Evolutionary conservation across 768 basidiomycete genomes (phyloP), one percentile per base, ranked within the genome.

Genomic region (Strobilomyces dryophilus): DNA sequence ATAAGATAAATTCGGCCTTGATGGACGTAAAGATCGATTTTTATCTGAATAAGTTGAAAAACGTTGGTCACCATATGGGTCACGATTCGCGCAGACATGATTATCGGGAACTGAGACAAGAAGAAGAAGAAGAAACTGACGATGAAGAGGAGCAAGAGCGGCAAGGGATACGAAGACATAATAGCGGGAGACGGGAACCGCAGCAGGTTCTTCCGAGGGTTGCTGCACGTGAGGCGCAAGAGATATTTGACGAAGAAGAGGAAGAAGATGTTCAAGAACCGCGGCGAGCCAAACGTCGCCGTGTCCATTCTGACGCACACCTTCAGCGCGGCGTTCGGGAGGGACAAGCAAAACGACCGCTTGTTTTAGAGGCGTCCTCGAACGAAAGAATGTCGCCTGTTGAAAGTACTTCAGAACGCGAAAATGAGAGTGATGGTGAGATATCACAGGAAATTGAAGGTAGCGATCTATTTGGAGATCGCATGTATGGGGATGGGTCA

Each of bases 11-110:
- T 50, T 45, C 69, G 17, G 53, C 9, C 0, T 27, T 53, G 8
- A 80, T 81, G 57, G 73, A 85, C 53, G 43, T 3, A n/a, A 57
- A 59, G 5, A 82, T 85, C 31, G 59, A 55, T 26, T 43, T 27
- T 45, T 74, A 76, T 52, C 34, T 60, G 4, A 18, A 40, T 1
- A 26, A 4, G n/a, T 37, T 71, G 26, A 39, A 53, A 18, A 4
- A 3, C 15, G 26, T 56, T 1, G 53, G 57, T 1, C 67, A 70
- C 48, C 56, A 60, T 42, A 10, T 54, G 1, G 67, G 67, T 17
- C 49, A 59, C 1, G 62, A 69, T 46, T 47, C 44, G 26, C 71
- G 72, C 1, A 57, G 57, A 26, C 66, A 51, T 43, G 42, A 26
- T 8, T 31, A 40, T 40, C 1, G 21, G 37, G 4, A n/a, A 11